These are phyloP conservation scores for Chlorella sp. DNA, from an alignment of 139 green algal genomes.

Conservation along the genomic window DNA sequence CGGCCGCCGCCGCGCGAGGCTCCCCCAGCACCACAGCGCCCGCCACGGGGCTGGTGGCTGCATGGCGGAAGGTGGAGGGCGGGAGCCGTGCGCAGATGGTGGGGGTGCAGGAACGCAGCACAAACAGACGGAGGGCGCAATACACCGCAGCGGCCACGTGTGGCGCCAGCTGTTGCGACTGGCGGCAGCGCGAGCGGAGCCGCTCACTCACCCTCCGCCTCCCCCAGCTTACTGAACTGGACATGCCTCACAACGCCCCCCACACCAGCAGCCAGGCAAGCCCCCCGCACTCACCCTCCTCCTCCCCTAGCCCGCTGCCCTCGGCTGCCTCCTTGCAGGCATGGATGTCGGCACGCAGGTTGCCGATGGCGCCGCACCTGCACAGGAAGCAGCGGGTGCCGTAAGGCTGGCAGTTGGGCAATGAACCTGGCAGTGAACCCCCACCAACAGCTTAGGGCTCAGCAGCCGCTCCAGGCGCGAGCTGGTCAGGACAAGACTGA, in stretches of 20 bases:
- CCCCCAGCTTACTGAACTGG: neutral
- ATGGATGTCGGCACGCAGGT: slow-evolving; percentile 80
- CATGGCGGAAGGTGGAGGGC: neutral
- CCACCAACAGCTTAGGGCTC: too few relatives aligned
- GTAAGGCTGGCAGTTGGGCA: too few relatives aligned
- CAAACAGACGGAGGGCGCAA: neutral
- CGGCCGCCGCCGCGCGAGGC: slow-evolving; percentile 16
- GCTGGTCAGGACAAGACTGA: too few relatives aligned
- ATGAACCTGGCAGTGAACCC: too few relatives aligned
- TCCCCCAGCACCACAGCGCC: slow-evolving; percentile 18
- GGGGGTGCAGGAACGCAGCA: neutral
- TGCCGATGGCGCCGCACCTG: slow-evolving; percentile 59
- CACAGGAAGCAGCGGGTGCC: too few relatives aligned
- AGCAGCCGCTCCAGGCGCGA: too few relatives aligned
- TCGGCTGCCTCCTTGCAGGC: slow-evolving; percentile 59
- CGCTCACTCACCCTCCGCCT: slow-evolving; percentile 24
- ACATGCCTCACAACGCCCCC: too few relatives aligned
- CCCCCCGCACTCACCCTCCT: slow-evolving; percentile 17
- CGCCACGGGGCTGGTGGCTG: slow-evolving; percentile 22
- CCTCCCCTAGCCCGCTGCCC: neutral
- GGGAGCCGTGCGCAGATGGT: neutral
- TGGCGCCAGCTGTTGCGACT: too few relatives aligned
- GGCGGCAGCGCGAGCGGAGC: too few relatives aligned
- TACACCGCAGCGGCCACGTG: neutral
- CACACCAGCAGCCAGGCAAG: too few relatives aligned